These are phyloP conservation scores for Thuidium tamariscinum DNA, from an alignment of 225 moss, liverwort and hornwort species.

Conservation along the genomic window DNA sequence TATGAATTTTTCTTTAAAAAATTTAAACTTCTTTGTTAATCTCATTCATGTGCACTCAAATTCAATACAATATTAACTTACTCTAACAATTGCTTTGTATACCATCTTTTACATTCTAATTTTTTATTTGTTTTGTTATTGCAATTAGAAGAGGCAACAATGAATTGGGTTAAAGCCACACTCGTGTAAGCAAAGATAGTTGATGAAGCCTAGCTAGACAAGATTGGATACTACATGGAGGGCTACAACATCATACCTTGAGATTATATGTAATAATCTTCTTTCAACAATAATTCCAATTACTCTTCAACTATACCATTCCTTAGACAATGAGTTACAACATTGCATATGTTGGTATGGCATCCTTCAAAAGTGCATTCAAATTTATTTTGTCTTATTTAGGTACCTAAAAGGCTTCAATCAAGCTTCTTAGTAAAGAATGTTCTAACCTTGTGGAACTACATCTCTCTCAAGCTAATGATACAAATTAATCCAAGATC, in stretches of 20 bases:
- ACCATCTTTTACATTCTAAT: neutral
- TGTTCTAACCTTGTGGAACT: fast-evolving
- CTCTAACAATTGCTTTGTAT: neutral
- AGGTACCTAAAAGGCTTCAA: fast-evolving
- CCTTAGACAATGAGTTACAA: fast-evolving
- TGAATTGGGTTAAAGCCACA: neutral
- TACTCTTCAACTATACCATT: fast-evolving
- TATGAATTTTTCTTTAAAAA: neutral
- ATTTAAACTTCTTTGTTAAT: neutral
- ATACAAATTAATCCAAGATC: neutral
- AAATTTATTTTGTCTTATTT: neutral
- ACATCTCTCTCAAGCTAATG: neutral
- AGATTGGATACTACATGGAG: neutral
- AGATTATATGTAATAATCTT: fast-evolving
- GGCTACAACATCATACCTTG: fast-evolving
- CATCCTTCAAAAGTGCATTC: fast-evolving
- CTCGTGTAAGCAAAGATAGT: fast-evolving
- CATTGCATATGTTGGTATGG: fast-evolving
- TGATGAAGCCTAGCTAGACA: fast-evolving
- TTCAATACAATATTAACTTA: neutral
- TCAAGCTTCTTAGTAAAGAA: fast-evolving
- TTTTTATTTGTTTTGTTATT: neutral
- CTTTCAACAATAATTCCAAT: neutral
- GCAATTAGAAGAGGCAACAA: neutral
- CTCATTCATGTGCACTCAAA: fast-evolving